Percentiles rank a stretch among this genome's conserved stretches.
Conservation (phyloP, 2,329 filamentous ascomycete genomes). For the Mariannaea sp. region DNA sequence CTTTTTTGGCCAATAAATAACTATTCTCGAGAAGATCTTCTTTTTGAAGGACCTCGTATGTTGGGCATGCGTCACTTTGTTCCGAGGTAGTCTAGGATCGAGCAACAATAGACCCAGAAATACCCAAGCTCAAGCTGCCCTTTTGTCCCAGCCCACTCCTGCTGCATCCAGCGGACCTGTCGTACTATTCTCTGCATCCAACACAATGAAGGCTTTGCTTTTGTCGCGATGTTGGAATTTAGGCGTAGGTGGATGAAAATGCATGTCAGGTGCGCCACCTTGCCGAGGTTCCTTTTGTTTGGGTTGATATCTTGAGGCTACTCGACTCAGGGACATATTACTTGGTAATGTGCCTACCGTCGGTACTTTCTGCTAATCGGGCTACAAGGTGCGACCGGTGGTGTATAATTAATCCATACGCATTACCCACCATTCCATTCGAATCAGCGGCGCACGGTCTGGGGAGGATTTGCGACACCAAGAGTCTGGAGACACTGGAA, state of each 20-base stretch:
- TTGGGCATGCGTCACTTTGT: too few species aligned
- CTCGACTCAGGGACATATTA: too few species aligned
- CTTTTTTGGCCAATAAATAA: not conserved
- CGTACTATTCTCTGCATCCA: not conserved
- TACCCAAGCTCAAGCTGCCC: not conserved
- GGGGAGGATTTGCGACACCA: not conserved
- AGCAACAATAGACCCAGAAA: not conserved
- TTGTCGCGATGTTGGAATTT: not conserved
- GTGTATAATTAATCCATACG: not conserved
- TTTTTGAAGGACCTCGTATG: too few species aligned
- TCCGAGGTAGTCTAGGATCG: not conserved
- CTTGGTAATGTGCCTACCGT: too few species aligned
- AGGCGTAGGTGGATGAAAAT: not conserved
- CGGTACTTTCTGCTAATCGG: too few species aligned
- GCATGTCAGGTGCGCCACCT: slow-evolving; percentile 7
- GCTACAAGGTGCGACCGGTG: too few species aligned
- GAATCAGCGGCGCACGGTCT: not conserved
- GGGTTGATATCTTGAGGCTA: too few species aligned
- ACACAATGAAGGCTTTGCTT: not conserved
- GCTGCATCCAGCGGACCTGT: not conserved
- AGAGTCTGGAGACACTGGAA: not conserved
- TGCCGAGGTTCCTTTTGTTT: not conserved
- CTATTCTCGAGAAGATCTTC: too few species aligned
- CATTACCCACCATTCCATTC: not conserved
- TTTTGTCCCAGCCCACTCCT: not conserved